Conservation (phyloP, 1,284 basidiomycete species). For the Vanrija pseudolonga region DNA sequence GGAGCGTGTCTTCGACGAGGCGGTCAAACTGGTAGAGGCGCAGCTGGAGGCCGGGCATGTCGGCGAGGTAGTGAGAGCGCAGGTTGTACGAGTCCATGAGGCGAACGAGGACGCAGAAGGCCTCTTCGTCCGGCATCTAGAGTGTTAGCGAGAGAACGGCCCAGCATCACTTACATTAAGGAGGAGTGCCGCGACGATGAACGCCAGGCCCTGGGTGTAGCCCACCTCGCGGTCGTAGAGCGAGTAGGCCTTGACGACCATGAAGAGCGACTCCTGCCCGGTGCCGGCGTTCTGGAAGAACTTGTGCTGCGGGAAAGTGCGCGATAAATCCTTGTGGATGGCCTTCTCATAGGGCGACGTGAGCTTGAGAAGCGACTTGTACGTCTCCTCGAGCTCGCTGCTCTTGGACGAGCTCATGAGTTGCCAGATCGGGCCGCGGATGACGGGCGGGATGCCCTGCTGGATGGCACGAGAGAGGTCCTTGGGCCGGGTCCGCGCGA, state of each 20-base stretch:
- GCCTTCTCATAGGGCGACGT: slow-evolving; percentile 86
- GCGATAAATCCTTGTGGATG: slow-evolving; percentile 82
- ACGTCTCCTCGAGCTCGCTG: slow-evolving; percentile 75
- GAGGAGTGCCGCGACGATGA: slow-evolving; percentile 88
- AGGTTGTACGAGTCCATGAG: slow-evolving; percentile 98
- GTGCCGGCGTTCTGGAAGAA: slow-evolving; percentile 86
- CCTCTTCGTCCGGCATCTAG: slow-evolving; percentile 98
- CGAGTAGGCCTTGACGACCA: slow-evolving; percentile 96
- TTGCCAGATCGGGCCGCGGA: slow-evolving; percentile 94
- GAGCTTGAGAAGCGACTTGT: slow-evolving; percentile 78
- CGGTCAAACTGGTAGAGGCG: slow-evolving; percentile 90
- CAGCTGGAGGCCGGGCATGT: slow-evolving; percentile 95
- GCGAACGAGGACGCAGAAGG: slow-evolving; percentile 91
- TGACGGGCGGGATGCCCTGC: slow-evolving; percentile 73
- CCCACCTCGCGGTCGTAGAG: slow-evolving; percentile 93
- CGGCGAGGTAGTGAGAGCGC: slow-evolving; percentile 91
- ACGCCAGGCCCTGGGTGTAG: slow-evolving; percentile 94
- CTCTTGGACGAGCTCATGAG: slow-evolving; percentile 96
- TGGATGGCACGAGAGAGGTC: slow-evolving; percentile 86
- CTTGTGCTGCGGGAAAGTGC: slow-evolving; percentile 97
- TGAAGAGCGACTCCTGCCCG: slow-evolving; percentile 94
- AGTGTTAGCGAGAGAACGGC: slow-evolving; percentile 2
- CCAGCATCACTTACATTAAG: slow-evolving; percentile 66
- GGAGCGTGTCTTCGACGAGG: slow-evolving; percentile 83
- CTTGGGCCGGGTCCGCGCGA: slow-evolving; percentile 71